These are phyloP conservation scores for Blastobotrys chiropterorum DNA, from an alignment of 805 yeast species.

Conservation along the genomic window DNA sequence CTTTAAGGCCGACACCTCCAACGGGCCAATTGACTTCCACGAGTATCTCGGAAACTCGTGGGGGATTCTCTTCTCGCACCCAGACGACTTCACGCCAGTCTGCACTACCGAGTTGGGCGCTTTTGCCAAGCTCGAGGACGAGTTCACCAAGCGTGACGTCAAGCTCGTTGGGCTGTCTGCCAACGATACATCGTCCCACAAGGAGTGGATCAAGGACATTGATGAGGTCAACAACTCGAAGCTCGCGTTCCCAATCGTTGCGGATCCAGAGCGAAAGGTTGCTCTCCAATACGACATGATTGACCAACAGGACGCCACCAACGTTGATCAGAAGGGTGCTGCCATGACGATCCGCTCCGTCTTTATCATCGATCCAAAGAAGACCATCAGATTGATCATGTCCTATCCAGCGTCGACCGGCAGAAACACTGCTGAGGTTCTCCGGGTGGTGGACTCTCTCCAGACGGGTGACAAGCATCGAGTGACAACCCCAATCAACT, in stretches of 20 bases:
- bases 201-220: conserved; percentile 88
- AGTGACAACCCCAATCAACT: conserved; percentile 88
- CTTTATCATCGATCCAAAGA: conserved; percentile 84
- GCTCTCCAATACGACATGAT: conserved; percentile 82
- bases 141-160: conserved; percentile 79
- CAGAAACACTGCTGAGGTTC: conserved; percentile 89
- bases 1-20: conserved; percentile 76
- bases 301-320: conserved; percentile 79
- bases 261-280: conserved; percentile 80
- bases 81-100: conserved; percentile 95
- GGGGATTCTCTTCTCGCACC: conserved; percentile 89
- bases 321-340: conserved; percentile 62
- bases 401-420: conserved; percentile 94
- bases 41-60: conserved; percentile 79
- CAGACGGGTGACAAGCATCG: conserved; percentile 84
- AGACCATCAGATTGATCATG: conserved; percentile 81
- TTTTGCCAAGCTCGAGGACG: conserved; percentile 85
- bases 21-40: conserved; percentile 81
- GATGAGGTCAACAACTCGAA: conserved; percentile 76
- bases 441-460: conserved; percentile 85
- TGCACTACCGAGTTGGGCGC: conserved; percentile 97
- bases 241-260: conserved; percentile 84
- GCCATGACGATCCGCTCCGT: conserved; percentile 92
- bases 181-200: conserved; percentile 75
- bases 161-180: conserved; percentile 90